Conservation (phyloP, 2,329 filamentous ascomycete genomes). For the Trichophyton schoenleinii region DNA sequence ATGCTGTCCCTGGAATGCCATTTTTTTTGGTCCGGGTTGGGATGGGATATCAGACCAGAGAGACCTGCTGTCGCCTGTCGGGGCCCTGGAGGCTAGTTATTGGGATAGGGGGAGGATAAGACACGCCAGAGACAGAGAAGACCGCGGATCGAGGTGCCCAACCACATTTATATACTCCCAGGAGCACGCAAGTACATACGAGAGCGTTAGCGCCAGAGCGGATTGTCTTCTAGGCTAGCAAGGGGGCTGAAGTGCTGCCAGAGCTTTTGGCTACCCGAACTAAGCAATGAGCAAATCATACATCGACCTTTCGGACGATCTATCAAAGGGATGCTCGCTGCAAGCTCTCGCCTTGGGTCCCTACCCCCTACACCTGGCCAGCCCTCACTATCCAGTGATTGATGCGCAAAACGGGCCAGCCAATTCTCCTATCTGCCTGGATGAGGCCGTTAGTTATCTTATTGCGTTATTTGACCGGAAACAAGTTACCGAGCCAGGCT, state of each 20-base stretch:
- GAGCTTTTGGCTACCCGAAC: background rate
- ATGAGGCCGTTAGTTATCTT: background rate
- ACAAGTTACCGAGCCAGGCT: background rate
- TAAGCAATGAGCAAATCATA: background rate
- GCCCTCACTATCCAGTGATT: background rate
- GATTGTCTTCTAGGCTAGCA: background rate
- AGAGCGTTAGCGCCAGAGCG: background rate
- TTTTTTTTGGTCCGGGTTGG: background rate
- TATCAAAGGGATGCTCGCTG: too few relatives aligned
- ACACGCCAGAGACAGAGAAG: background rate
- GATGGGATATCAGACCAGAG: background rate
- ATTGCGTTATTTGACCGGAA: too few relatives aligned
- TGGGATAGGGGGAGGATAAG: background rate
- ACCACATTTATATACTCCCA: background rate
- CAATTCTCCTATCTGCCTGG: background rate
- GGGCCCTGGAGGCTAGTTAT: background rate
- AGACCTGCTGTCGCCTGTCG: background rate
- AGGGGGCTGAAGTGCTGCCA: background rate
- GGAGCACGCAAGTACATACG: background rate
- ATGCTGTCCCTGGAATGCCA: background rate
- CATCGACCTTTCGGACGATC: background rate
- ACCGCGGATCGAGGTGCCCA: background rate
- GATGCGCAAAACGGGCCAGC: background rate
- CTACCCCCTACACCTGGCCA: too few relatives aligned
- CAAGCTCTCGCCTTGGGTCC: too few relatives aligned